A percentile compares a stretch with the other conserved stretches of the same genome.
Conservation (phyloP, 441 rosid species). For the Populus hybrid region DNA sequence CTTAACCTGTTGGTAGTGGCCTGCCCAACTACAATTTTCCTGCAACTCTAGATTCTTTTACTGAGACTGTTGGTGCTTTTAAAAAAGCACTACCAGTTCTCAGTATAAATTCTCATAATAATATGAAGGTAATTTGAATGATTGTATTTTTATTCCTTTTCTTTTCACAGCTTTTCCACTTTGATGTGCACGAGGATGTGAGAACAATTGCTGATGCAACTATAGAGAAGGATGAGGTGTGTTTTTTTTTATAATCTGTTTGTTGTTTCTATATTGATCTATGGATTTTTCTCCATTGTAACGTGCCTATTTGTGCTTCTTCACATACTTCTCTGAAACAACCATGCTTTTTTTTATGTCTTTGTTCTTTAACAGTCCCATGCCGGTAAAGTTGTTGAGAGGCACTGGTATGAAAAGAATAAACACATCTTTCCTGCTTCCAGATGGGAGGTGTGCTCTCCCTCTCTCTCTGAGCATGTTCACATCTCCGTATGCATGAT, state of each 20-base stretch:
- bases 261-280: not conserved
- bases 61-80: not conserved
- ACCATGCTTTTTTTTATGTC: not conserved
- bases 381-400: conserved; percentile 97
- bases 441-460: conserved; percentile 74
- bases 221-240: conserved; percentile 94
- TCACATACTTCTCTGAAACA: not conserved
- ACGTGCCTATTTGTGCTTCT: not conserved
- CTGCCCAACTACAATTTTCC: not conserved
- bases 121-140: not conserved
- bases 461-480: not conserved
- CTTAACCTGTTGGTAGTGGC: not conserved
- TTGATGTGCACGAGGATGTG: conserved; percentile 97
- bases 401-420: conserved; percentile 99
- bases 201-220: conserved; percentile 93
- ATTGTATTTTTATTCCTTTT: no score
- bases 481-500: not conserved
- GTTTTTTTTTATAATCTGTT: not conserved
- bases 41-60: not conserved
- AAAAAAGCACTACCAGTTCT: not conserved
- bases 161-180: conserved; percentile 69
- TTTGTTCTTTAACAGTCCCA: conserved; percentile 54
- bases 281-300: not conserved
- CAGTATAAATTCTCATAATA: not conserved
- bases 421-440: conserved; percentile 97